phyloP scores from a whole-genome alignment of 352 stramenopile genomes.

The Phytophthora brassicae region DNA sequence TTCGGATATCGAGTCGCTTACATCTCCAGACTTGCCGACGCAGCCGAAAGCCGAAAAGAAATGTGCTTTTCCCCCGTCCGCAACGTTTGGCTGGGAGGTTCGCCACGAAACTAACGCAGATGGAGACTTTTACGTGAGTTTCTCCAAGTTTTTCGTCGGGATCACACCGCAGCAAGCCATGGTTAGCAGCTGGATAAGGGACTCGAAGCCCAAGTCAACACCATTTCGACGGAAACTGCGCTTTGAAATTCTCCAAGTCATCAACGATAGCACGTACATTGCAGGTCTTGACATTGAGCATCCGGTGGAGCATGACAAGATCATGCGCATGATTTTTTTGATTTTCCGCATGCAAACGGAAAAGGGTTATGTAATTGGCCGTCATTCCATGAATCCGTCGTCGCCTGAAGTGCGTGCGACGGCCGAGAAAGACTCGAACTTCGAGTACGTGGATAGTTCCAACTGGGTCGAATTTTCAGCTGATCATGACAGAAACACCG shows the following conservation, averaged over 20 bases:
- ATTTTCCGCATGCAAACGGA: conserved; percentile 57
- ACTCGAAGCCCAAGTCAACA: conserved; percentile 26
- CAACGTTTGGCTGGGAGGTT: conserved; percentile 61
- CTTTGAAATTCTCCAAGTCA: conserved; percentile 46
- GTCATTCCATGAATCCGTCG: conserved; percentile 57
- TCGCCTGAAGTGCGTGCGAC: conserved; percentile 37
- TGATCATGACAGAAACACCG: conserved; percentile 29
- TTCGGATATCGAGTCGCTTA: conserved; percentile 16
- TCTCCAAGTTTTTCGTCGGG: conserved; percentile 47
- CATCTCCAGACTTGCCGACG: conserved; percentile 2
- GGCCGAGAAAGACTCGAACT: conserved; percentile 36
- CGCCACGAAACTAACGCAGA: conserved; percentile 39
- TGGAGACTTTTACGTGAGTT: conserved; percentile 52
- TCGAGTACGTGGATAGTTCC: conserved; percentile 57
- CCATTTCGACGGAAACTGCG: conserved; percentile 41
- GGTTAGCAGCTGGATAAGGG: conserved; percentile 39
- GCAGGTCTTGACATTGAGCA: conserved; percentile 47
- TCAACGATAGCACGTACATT: conserved; percentile 59
- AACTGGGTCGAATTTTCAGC: conserved; percentile 58
- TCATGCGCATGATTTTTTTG: conserved; percentile 50
- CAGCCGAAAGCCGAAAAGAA: conserved; percentile 8
- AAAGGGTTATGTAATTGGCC: conserved; percentile 58
- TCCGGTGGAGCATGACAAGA: conserved; percentile 47
- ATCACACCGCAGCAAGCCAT: conserved; percentile 47
- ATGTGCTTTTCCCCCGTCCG: conserved; percentile 42